Evolutionary conservation across 768 basidiomycete species (phyloP), one percentile per base, ranked within the genome.

Genomic region (Rhodotorula babjevae): DNA sequence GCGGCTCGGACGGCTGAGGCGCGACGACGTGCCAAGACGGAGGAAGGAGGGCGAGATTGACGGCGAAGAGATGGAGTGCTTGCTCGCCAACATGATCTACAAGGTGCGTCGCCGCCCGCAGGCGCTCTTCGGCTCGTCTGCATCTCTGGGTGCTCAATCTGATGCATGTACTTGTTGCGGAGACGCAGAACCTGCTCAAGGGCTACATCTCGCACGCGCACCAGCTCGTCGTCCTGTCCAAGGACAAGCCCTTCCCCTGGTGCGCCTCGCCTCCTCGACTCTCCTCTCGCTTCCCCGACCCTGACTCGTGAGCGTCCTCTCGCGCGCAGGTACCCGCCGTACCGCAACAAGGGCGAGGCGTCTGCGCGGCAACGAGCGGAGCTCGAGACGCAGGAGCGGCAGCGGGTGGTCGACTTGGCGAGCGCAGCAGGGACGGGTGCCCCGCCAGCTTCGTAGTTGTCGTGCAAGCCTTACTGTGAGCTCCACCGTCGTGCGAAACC

Each of bases 161-260:
- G 42, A 33, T 8, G 10, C 27, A 3, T 33, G 33, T 56, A 29
- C 46, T 27, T 21, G 15, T 27, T 3, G 11, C 11, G 31, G 9
- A 4, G 36, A 5, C 10, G 19, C 69, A 84, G 82, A 91, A 90
- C 29, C 91, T 88, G 80, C 89, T 98, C 82, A 86, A 90, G 63
- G 96, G 96, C 16, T 99, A 98, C 81, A 93, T 99, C 77, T 93
- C 92, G 62, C 96, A 99, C 78, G 91, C 91, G 79, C 91, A 90
- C 81, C 90, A 91, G 83, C 92, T 90, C 87, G 92, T 97, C 10
- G 96, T 99, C 74, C 90, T 93, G 78, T 88, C 89, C 57, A 88
- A 87, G 80, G 84, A 86, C 4, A 69, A 68, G 40, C 77, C 76
- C 84, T 89, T 53, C 65, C 78, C 77, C 10, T 72, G 71, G 75